Evolutionary conservation across 2,329 filamentous ascomycete genomes (phyloP).

Genomic region (Fusarium chuoi): DNA sequence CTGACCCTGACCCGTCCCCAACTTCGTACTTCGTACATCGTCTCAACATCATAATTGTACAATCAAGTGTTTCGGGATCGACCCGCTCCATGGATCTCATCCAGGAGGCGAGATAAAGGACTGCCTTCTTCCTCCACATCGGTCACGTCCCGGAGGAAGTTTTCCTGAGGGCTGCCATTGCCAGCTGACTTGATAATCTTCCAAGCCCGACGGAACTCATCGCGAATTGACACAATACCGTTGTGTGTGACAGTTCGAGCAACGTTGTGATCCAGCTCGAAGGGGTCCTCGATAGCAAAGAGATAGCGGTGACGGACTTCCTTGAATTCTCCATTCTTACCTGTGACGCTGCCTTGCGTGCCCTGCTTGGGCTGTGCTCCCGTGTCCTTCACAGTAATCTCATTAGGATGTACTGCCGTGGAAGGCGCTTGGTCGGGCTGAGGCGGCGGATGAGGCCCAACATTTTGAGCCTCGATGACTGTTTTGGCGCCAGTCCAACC

Average conservation of each 20-base stretch:
- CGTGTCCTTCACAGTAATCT: not conserved
- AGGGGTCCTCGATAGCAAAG: conserved; percentile 92
- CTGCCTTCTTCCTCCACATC: conserved; percentile 37
- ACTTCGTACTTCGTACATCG: conserved; percentile 18
- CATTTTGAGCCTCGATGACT: conserved; percentile 63
- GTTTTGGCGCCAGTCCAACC: conserved; percentile 89
- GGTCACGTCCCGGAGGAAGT: conserved; percentile 65
- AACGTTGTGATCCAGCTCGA: conserved; percentile 88
- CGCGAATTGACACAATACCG: conserved; percentile 82
- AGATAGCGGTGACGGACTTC: conserved; percentile 84
- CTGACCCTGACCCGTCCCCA: not conserved
- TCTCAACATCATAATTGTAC: conserved; percentile 16
- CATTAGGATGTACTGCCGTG: not conserved
- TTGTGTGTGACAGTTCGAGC: conserved; percentile 86
- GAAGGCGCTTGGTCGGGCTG: conserved; percentile 29
- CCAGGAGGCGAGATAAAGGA: conserved; percentile 44
- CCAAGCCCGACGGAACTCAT: conserved; percentile 86
- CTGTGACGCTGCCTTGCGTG: conserved; percentile 27
- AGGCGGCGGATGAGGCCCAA: conserved; percentile 34
- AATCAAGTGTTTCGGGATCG: conserved; percentile 16
- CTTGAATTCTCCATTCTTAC: conserved; percentile 61
- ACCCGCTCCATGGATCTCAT: conserved; percentile 50
- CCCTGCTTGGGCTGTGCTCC: conserved; percentile 19
- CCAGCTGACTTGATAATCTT: conserved; percentile 70
- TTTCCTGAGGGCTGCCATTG: conserved; percentile 53